Evolutionary conservation across 1,139 yeast species (phyloP), one percentile per base, ranked within the genome.

Genomic region (Hanseniaspora sp.): DNA sequence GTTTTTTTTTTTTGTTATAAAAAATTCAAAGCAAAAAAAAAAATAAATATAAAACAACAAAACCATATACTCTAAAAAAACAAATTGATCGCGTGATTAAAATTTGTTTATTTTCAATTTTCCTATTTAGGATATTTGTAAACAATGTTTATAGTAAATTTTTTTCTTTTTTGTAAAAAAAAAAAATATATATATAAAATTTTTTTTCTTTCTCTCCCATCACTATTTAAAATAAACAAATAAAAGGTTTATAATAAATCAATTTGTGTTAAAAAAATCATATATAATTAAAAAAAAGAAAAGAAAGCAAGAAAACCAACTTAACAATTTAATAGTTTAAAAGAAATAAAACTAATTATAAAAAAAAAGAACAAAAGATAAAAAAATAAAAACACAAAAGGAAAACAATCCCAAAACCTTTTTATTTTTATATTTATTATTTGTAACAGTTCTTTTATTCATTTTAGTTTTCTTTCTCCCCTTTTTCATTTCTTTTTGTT

Each of bases 51-150:
- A 13, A 37, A n/a, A 12, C 7, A 11, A 37, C 7, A 37, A 37
- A 37, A 37, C 7, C 17, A n/a, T n/a, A 23, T 23, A 23, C 4
- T 23, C 13, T 38, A 4, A 9, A 7, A 37, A 41, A 41, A 12
- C n/a, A n/a, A 30, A n/a, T 43, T 2, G 3, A 8, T 18, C 55
- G 29, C 55, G 51, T 52, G 54, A 31, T 7, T 11, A 9, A 7
- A 43, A 34, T 23, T 18, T 43, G 44, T 51, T 46, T 46, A 39
- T 37, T 40, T 11, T 6, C 4, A 17, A 4, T 28, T 46, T 45
- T 31, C 55, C 33, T 11, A 8, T 40, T 52, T 41, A 41, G 55
- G 55, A 52, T 46, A 52, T 52, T 52, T 52, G 55, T 52, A 52
- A 52, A 52, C 55, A 52, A 37, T 9, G 23, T 23, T 23, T 23